These are phyloP conservation scores for Arabidopsis hybrid DNA, from an alignment of 441 rosid species.

Conservation along the genomic window DNA sequence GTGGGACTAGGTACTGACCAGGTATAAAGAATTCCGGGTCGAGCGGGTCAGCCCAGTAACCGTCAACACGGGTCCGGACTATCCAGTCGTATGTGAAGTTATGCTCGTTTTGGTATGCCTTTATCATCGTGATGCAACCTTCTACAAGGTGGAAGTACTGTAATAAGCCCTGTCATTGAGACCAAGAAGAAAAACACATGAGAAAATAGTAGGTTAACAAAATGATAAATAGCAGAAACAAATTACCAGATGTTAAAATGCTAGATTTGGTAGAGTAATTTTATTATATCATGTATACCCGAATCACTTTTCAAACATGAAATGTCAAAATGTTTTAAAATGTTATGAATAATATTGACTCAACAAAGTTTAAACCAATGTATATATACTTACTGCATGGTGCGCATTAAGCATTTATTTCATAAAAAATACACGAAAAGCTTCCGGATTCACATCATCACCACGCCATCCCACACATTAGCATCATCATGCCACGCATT, in stretches of 20 bases:
- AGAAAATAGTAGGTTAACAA: background rate
- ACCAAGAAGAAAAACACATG: background rate
- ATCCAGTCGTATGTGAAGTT: slow-evolving; percentile 88
- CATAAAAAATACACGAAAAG: background rate
- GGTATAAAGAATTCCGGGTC: slow-evolving; percentile 64
- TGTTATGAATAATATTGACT: too few species aligned
- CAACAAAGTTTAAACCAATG: too few species aligned
- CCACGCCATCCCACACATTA: slow-evolving; percentile 24
- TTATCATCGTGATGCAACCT: slow-evolving; percentile 79
- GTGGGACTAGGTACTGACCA: slow-evolving; percentile 74
- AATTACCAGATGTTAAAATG: background rate
- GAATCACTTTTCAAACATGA: background rate
- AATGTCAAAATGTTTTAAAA: background rate
- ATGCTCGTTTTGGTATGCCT: slow-evolving; percentile 55
- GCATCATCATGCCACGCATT: slow-evolving; percentile 31
- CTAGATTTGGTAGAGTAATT: too few species aligned
- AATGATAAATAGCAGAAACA: too few species aligned
- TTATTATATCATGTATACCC: background rate
- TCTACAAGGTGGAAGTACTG: slow-evolving; percentile 88
- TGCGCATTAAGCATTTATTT: too few species aligned
- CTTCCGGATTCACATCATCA: slow-evolving; percentile 13
- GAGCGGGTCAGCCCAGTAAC: slow-evolving; percentile 82
- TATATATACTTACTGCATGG: too few species aligned
- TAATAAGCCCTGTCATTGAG: slow-evolving; percentile 68
- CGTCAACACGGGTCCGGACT: slow-evolving; percentile 88